A percentile compares a stretch with the other conserved stretches of the same genome.
Conservation (phyloP, 192 early-diverging fungal species). For the Rhizophagus clarus region DNA sequence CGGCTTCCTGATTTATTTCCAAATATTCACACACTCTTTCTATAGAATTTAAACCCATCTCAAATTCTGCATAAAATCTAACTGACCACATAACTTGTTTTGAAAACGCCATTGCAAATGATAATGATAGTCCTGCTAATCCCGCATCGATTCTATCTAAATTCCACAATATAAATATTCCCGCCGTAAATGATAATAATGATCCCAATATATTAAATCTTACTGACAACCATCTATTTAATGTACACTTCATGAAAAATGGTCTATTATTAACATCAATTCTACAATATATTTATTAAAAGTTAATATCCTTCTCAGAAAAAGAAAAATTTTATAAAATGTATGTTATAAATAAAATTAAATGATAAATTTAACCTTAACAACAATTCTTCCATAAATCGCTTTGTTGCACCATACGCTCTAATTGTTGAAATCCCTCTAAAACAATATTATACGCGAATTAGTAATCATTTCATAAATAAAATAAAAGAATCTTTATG, state of each 20-base stretch:
- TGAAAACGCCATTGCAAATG: constrained; percentile 81
- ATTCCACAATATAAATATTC: constrained; percentile 48
- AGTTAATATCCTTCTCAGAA: constrained; percentile 34
- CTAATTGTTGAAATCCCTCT: constrained; percentile 78
- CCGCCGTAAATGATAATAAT: constrained; percentile 68
- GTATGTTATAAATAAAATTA: neutral
- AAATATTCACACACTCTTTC: constrained; percentile 86
- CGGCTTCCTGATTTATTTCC: constrained; percentile 72
- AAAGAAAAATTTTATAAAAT: neutral
- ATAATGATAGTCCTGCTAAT: constrained; percentile 79
- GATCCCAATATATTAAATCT: constrained; percentile 74
- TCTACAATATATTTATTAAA: neutral
- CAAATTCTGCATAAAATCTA: constrained; percentile 72
- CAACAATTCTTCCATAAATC: constrained; percentile 66
- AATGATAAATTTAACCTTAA: constrained; percentile 17
- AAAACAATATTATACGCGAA: neutral
- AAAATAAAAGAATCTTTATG: neutral
- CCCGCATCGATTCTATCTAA: constrained; percentile 63
- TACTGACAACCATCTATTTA: constrained; percentile 81
- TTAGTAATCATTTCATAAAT: neutral
- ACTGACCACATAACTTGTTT: constrained; percentile 78
- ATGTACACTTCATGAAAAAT: constrained; percentile 76
- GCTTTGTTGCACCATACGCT: constrained; percentile 73
- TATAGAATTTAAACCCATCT: constrained; percentile 84
- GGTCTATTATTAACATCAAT: constrained; percentile 75